phyloP scores from a whole-genome alignment of 2,329 filamentous ascomycete genomes.

The Ciborinia camelliae region DNA sequence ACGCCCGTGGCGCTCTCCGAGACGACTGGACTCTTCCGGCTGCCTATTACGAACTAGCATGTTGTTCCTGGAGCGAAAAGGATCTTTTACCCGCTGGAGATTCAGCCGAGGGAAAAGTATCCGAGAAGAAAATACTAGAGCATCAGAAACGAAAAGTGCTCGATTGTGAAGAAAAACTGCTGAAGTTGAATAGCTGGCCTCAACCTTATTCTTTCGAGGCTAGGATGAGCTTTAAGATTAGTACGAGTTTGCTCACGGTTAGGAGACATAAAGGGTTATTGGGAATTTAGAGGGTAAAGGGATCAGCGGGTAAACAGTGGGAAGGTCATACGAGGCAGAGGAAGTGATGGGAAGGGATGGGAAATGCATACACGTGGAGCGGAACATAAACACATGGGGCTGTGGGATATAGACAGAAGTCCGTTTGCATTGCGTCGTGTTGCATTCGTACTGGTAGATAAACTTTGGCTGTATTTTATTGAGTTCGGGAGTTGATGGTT shows the following conservation, averaged over 20 bases:
- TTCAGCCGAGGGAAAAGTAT: slow-evolving; percentile 53
- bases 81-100: slow-evolving; percentile 36
- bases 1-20: slow-evolving; percentile 53
- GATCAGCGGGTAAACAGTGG: neutral
- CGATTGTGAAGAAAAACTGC: slow-evolving; percentile 62
- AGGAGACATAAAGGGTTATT: slow-evolving; percentile 31
- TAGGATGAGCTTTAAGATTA: slow-evolving; percentile 63
- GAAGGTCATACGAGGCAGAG: neutral
- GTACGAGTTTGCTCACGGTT: slow-evolving; percentile 31
- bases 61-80: slow-evolving; percentile 71
- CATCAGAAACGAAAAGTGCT: slow-evolving; percentile 49
- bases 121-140: slow-evolving; percentile 61
- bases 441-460: neutral
- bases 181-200: slow-evolving; percentile 68
- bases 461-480: neutral
- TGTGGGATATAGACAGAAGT: neutral
- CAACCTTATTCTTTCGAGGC: slow-evolving; percentile 71
- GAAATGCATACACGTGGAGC: neutral
- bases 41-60: slow-evolving; percentile 83
- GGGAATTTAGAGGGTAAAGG: slow-evolving; percentile 17
- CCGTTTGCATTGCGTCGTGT: neutral
- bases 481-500: neutral
- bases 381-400: neutral
- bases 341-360: neutral
- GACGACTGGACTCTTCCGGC: slow-evolving; percentile 72